Evolutionary conservation across 257 asterid species (phyloP).

Genomic region (Petunia secreta): DNA sequence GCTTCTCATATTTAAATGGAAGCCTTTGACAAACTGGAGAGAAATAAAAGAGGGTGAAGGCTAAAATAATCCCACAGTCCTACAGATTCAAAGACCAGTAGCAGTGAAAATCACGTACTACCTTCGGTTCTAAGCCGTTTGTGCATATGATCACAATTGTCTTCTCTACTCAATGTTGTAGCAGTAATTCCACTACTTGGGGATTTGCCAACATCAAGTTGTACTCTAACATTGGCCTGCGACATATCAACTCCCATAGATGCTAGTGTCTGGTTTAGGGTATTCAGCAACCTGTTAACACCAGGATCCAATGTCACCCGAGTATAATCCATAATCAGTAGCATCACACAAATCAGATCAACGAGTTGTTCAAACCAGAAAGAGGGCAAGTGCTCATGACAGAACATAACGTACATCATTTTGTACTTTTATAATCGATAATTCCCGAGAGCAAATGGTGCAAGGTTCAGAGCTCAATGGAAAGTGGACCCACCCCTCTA

Average conservation of each 20-base stretch:
- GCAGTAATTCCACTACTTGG: conserved; percentile 35
- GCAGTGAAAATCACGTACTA: conserved; percentile 27
- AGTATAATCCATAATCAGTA: conserved; percentile 19
- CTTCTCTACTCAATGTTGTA: conserved; percentile 23
- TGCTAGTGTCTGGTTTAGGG: conserved; percentile 51
- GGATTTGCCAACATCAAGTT: conserved; percentile 60
- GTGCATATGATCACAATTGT: conserved; percentile 40
- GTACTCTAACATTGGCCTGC: conserved; percentile 59
- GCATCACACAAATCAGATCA: not conserved
- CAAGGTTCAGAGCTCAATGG: too few relatives aligned
- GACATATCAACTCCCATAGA: conserved; percentile 72
- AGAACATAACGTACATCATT: not conserved
- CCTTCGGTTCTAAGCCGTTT: conserved; percentile 53
- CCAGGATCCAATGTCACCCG: conserved; percentile 22
- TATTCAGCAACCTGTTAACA: conserved; percentile 49
- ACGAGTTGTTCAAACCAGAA: not conserved
- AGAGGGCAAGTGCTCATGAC: not conserved
- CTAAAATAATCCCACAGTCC: conserved; percentile 18
- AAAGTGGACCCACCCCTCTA: too few relatives aligned
- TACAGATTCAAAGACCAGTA: not conserved
- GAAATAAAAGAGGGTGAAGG: not conserved
- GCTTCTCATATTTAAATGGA: conserved; percentile 57
- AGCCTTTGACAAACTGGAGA: conserved; percentile 35
- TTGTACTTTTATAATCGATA: too few relatives aligned
- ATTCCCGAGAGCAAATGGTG: too few relatives aligned